Base-by-base conservation (phyloP, 768 basidiomycete species). In the Pleurotus tuber-regium region DNA sequence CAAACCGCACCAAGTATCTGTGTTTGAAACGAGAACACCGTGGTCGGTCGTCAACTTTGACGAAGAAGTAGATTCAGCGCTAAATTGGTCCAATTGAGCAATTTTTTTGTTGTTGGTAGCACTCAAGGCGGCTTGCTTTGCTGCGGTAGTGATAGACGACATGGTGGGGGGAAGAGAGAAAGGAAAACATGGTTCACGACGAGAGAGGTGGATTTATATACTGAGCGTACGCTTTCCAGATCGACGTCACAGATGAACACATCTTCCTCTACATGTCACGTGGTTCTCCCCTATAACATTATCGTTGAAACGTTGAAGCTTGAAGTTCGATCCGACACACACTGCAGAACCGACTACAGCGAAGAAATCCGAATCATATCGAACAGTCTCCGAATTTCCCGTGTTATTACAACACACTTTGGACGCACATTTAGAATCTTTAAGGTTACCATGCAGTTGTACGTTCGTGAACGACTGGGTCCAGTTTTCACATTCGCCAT, bases 1-100 rank as follows among this genome's bases (percentile, higher is more conserved):
- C 33, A 6, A 11, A 26, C 62, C 69, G 4, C 39, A 82, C 86
- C 86, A 87, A 54, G 79, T 81, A 62, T 88, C 84, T 0, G 86
- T 83, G 57, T 88, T 74, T 0, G 77, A 67, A 12, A 85, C 63
- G 48, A 73, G 75, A 25, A 79, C 74, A 18, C 85, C 87, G 57
- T 79, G 74, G 57, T 87, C 84, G 9, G 82, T 87, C 0, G 84
- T 87, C 54, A 85, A 52, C 16, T 61, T 63, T 2, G 67, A 66
- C 14, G 53, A 35, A 12, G 55, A 25, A 4, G 61, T 52, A 18
- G 66, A 61, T 18, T 72, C 65, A 19, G 74, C 54, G 4, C 63
- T 69, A 53, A 72, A 62, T 11, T 56, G 54, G 18, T 65, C 46
- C 33, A 77, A 43, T 50, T 75, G 72, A 1, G 62, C 56, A 10